Evolutionary conservation across 768 basidiomycete species (phyloP).

Genomic region (Phallus indusiatus): DNA sequence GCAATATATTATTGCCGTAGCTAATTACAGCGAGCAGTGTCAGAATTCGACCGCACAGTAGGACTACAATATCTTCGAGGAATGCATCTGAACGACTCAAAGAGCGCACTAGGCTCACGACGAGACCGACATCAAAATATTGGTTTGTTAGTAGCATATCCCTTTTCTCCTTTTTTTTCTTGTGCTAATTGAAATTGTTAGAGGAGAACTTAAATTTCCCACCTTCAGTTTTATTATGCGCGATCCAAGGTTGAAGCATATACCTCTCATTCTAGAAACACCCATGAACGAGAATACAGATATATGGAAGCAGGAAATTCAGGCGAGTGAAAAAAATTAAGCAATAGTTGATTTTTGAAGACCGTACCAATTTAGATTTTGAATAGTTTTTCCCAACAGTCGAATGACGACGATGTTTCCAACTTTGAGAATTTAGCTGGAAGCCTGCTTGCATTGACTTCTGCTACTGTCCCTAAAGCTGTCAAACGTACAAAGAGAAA

Average conservation of each 20-base stretch:
- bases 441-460: too few relatives aligned
- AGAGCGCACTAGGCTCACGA: conserved; percentile 49
- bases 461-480: too few relatives aligned
- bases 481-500: too few relatives aligned
- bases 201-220: conserved; percentile 56
- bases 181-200: conserved; percentile 20
- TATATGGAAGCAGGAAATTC: conserved; percentile 69
- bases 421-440: too few relatives aligned
- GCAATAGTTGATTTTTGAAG: not conserved
- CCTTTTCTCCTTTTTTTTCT: not conserved
- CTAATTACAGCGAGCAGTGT: conserved; percentile 31
- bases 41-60: conserved; percentile 55
- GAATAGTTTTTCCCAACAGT: not conserved
- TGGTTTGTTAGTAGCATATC: conserved; percentile 48
- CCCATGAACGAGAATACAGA: conserved; percentile 57
- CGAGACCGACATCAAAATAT: conserved; percentile 82
- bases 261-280: conserved; percentile 80
- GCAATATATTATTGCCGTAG: not conserved
- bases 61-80: conserved; percentile 68
- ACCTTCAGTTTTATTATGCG: conserved; percentile 59
- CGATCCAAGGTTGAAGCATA: conserved; percentile 55
- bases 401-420: not conserved
- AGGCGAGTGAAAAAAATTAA: conserved; percentile 21
- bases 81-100: conserved; percentile 84
- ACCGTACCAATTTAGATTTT: not conserved